These are phyloP conservation scores for Curvularia spicifera DNA, from an alignment of 2,329 filamentous ascomycete genomes.

Conservation along the genomic window DNA sequence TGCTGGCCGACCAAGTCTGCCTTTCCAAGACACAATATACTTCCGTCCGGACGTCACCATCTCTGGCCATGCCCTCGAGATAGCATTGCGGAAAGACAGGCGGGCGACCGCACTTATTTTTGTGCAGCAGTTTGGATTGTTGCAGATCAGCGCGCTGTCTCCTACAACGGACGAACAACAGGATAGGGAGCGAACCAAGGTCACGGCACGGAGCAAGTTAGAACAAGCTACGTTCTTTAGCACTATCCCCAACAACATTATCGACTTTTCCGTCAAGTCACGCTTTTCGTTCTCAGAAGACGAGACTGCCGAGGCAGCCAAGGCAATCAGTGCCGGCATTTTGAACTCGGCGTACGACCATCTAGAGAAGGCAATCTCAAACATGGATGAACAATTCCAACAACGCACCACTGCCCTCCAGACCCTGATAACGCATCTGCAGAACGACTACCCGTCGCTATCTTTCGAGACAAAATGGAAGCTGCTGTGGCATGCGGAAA, in stretches of 20 bases:
- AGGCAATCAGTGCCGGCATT: conserved; percentile 81
- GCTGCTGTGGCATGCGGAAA: conserved; percentile 88
- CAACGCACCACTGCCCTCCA: conserved; percentile 75
- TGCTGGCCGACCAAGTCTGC: conserved; percentile 48
- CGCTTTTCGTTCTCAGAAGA: conserved; percentile 70
- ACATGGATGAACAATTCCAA: conserved; percentile 80
- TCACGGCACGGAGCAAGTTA: conserved; percentile 86
- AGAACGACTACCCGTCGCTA: conserved; percentile 67
- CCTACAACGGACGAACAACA: conserved; percentile 63
- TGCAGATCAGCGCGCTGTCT: conserved; percentile 61
- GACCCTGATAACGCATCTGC: conserved; percentile 75
- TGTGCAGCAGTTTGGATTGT: conserved; percentile 63
- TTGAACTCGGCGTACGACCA: conserved; percentile 77
- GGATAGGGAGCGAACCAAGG: conserved; percentile 52
- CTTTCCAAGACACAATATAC: conserved; percentile 87
- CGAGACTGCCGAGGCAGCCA: conserved; percentile 77
- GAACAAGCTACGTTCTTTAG: conserved; percentile 96
- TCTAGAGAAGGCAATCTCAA: conserved; percentile 74
- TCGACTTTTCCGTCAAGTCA: conserved; percentile 77
- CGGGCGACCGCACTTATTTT: conserved; percentile 59
- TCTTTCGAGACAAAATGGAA: conserved; percentile 75
- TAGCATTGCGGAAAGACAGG: conserved; percentile 47
- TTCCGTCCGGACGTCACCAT: conserved; percentile 66
- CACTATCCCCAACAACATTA: conserved; percentile 78
- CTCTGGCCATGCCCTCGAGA: conserved; percentile 58